These are phyloP conservation scores for Danielia oregonensis DNA, from an alignment of 805 yeast species.

Conservation along the genomic window DNA sequence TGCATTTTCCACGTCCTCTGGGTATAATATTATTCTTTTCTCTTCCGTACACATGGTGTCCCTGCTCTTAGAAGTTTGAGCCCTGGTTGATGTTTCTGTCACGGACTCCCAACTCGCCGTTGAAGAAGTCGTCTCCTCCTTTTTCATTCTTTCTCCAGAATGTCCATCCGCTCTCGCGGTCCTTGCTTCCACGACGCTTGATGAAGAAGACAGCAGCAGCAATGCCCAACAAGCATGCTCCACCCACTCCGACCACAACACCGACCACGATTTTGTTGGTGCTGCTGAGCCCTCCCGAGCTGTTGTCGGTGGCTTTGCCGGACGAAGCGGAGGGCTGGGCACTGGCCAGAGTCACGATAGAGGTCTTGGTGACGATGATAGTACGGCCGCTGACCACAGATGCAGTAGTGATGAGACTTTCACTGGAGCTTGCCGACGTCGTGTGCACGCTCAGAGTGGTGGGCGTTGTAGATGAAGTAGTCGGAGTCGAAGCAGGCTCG, in stretches of 20 bases:
- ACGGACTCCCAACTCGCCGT: slow-evolving; percentile 45
- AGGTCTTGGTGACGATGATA: slow-evolving; percentile 38
- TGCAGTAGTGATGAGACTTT: too few relatives aligned
- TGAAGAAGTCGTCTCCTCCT: slow-evolving; percentile 39
- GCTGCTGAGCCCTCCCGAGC: slow-evolving; percentile 35
- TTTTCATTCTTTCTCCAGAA: slow-evolving; percentile 47
- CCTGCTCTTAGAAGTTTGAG: slow-evolving; percentile 31
- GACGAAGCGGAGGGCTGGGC: slow-evolving; percentile 23
- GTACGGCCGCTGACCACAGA: slow-evolving; percentile 37
- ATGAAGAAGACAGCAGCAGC: slow-evolving; percentile 31
- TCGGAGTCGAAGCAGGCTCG: background rate
- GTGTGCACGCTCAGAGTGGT: background rate
- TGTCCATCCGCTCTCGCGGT: slow-evolving; percentile 35
- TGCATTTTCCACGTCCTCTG: too few relatives aligned
- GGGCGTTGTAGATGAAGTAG: background rate
- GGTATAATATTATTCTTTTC: too few relatives aligned
- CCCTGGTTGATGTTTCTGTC: slow-evolving; percentile 47
- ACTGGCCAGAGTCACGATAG: slow-evolving; percentile 23
- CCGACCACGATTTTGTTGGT: slow-evolving; percentile 45
- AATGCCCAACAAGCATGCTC: slow-evolving; percentile 35
- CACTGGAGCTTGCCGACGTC: too few relatives aligned
- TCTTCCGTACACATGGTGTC: too few relatives aligned
- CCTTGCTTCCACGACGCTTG: slow-evolving; percentile 31
- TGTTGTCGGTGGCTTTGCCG: slow-evolving; percentile 7
- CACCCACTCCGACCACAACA: slow-evolving; percentile 46